Evolutionary conservation across 768 basidiomycete genomes (phyloP), one percentile per base, ranked within the genome.

Genomic region (Dictyophora rubrovolvata): DNA sequence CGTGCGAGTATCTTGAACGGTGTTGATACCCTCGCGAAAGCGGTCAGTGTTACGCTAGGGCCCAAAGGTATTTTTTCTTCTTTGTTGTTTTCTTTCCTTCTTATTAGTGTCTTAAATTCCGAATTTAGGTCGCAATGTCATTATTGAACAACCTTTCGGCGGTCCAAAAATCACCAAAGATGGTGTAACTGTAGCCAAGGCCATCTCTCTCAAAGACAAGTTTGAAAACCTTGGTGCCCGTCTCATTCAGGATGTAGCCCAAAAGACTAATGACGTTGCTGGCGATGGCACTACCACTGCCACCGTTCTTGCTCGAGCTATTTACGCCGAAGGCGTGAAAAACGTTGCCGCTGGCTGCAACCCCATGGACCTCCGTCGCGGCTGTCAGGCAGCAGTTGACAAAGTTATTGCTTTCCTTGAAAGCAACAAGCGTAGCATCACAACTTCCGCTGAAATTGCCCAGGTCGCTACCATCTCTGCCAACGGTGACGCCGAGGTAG

Each of bases 341-440:
- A 98, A 98, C 67, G 95, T 98, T 60, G 95, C 95, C 20, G 95
- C 95, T 10, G 95, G 95, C 3, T 99, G 95, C 80, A 96, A 95
- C 77, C 95, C 95, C 12, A 99, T 97, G 94, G 95, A 99, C 75
- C 89, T 98, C 61, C 92, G 95, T 62, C 86, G 94, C n/a, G 95
- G 95, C 54, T 85, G 94, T 10, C 95, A 99, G 70, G 90, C 92
- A 10, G 95, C 95, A 52, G 95, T 99, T 50, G 90, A 95, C 71
- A 87, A 89, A 63, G 93, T 99, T 65, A 87, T 97, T 63, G 82
- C 89, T 66, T 93, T 87, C 77, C 83, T 99, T 63, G 79, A 94
- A 60, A 72, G 82, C 17, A 85, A 97, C 71, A 85, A 95, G 64
- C 87, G 93, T 71, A 89, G 86, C 49, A 92, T 99, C 74, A 99